Evolutionary conservation across 2,329 filamentous ascomycete species (phyloP), one percentile per base, ranked within the genome.

Genomic region (Cytospora piceae): DNA sequence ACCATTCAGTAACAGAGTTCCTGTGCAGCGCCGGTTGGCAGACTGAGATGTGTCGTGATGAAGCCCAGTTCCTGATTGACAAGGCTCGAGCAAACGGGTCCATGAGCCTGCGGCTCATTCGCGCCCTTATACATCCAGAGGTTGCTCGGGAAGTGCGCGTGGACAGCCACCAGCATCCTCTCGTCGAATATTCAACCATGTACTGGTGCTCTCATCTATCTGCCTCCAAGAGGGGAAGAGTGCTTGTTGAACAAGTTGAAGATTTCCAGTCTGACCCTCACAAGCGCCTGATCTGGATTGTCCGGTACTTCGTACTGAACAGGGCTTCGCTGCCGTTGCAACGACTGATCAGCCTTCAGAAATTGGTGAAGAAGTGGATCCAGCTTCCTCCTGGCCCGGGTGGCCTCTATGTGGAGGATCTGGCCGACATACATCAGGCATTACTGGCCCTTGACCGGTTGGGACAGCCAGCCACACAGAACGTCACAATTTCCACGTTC

Each of bases 201-300:
- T 56, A 56, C 53, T 56, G 53, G 53, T 56, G 53, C 31, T n/a
- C 31, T 12, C 53, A 56, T 56, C 53, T 56, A 4, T 34, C 15
- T 34, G 34, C 29, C 14, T 31, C 34, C 20, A 29, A 56, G 29
- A 29, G 34, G 17, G 53, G 14, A 29, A 11, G n/a, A 31, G 27
- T 34, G 15, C 31, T 56, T n/a, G 29, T 56, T 20, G 29, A 32
- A 34, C 53, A 56, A 32, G 53, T n/a, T 29, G 27, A 29, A 29
- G 27, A 5, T 5, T 29, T 29, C 27, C 27, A 29, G 5, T 29
- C 27, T 3, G 27, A 29, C 27, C 27, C 27, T 29, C 27, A 29
- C 27, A 29, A 29, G 5, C 27, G 27, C 27, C 27, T 29, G 27
- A 29, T 29, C 27, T 29, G 27, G 27, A 29, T 29, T 29, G 27